A percentile compares a stretch with the other conserved stretches of the same genome.
These are phyloP conservation scores for Metschnikowia lochheadii DNA, from an alignment of 805 yeast genomes.

Conservation along the genomic window DNA sequence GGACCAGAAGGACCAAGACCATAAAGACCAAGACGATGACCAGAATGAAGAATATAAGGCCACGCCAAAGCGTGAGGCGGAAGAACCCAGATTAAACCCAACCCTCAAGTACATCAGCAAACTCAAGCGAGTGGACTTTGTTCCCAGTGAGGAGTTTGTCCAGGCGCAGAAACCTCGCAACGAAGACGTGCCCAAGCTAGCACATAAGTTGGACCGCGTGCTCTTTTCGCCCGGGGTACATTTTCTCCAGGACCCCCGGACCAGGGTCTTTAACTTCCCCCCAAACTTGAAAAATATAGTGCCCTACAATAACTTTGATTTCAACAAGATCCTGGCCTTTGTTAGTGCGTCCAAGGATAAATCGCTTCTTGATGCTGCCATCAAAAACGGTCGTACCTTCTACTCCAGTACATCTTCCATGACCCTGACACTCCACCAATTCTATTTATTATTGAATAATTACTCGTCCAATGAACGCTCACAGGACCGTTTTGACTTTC, in stretches of 20 bases:
- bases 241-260: conserved; percentile 70
- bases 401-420: conserved; percentile 85
- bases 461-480: conserved; percentile 18
- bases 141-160: conserved; percentile 6
- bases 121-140: not conserved
- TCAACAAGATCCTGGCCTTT: conserved; percentile 51
- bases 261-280: conserved; percentile 66
- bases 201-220: conserved; percentile 66
- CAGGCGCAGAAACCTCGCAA: conserved; percentile 21
- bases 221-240: conserved; percentile 82
- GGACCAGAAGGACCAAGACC: no score
- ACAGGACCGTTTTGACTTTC: conserved; percentile 26
- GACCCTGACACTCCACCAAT: conserved; percentile 70
- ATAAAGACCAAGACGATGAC: no score
- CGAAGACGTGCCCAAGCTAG: conserved; percentile 49
- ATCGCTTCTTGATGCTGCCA: conserved; percentile 47
- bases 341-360: conserved; percentile 67
- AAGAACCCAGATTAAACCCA: not conserved
- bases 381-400: conserved; percentile 34
- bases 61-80: not conserved
- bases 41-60: not conserved
- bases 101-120: not conserved
- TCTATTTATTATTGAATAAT: conserved; percentile 64
- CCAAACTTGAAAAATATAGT: conserved; percentile 57
- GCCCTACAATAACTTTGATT: conserved; percentile 61